Evolutionary conservation across 140 eudicot species (phyloP).

Genomic region (Bidens hawaiensis): DNA sequence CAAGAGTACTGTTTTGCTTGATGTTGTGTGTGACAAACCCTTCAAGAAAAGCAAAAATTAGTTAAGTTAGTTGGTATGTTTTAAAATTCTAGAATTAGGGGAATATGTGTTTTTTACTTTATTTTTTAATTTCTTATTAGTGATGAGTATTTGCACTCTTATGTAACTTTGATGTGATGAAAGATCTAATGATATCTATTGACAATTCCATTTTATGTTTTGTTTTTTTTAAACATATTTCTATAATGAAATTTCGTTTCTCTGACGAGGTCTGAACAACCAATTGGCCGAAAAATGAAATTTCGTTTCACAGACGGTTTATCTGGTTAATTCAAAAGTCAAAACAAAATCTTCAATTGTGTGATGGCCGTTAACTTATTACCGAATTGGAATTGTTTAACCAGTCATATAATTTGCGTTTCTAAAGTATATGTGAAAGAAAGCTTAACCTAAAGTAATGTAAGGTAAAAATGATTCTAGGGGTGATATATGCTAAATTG

Average conservation of each 20-base stretch:
- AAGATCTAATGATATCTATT: constrained; percentile 32
- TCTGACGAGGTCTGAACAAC: no score
- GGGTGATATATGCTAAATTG: no score
- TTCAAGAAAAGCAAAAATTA: constrained; percentile 16
- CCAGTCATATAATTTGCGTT: no score
- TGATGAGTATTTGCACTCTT: constrained; percentile 38
- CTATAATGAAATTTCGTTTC: neutral
- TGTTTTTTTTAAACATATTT: neutral
- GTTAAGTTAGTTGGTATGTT: neutral
- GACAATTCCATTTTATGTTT: neutral
- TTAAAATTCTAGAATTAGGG: constrained; percentile 9
- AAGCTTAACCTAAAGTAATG: no score
- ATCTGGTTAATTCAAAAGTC: no score
- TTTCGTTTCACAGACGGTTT: no score
- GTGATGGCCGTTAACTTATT: no score
- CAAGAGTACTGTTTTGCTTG: constrained; percentile 75
- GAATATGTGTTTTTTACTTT: neutral
- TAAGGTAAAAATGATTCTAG: no score
- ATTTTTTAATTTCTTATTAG: constrained; percentile 8
- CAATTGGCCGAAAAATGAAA: no score
- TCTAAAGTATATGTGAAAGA: no score
- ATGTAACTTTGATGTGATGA: constrained; percentile 29
- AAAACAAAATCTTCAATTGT: no score
- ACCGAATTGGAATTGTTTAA: no score
- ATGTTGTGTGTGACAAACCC: constrained; percentile 50